phyloP scores from a whole-genome alignment of 441 rosid genomes.

The Brassica balearica region DNA sequence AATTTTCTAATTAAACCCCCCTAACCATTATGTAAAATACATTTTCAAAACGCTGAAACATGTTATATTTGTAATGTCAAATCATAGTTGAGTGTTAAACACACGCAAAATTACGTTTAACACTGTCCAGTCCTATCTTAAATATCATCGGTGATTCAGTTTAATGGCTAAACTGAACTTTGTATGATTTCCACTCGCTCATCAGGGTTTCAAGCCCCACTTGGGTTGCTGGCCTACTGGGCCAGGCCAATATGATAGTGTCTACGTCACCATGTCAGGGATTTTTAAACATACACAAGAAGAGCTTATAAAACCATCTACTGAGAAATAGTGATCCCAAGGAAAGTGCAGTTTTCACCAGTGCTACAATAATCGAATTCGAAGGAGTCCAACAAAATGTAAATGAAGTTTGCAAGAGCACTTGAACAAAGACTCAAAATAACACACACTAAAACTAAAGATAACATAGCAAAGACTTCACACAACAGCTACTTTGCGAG shows the following conservation, averaged over 20 bases:
- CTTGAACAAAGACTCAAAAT: slow-evolving; percentile 4
- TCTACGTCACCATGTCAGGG: not conserved
- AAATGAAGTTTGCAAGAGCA: slow-evolving; percentile 16
- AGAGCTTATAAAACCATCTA: not conserved
- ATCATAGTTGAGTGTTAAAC: not conserved
- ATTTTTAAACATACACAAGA: not conserved
- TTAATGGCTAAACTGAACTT: not conserved
- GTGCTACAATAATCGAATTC: slow-evolving; percentile 3
- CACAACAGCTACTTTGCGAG: slow-evolving; percentile 1
- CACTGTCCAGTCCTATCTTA: not conserved
- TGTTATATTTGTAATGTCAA: not conserved
- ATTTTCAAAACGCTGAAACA: not conserved
- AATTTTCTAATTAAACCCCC: not conserved
- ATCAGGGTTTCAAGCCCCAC: not conserved
- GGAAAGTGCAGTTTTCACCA: not conserved
- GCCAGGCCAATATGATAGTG: not conserved
- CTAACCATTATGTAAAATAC: not conserved
- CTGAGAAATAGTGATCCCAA: not conserved
- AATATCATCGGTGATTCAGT: no score
- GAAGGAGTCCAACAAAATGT: slow-evolving; percentile 11
- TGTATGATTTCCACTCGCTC: not conserved
- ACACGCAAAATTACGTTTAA: not conserved
- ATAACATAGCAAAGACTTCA: slow-evolving; percentile 11
- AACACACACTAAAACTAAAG: not conserved
- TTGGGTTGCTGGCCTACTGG: not conserved